These are phyloP conservation scores for Dactylorhiza incarnata DNA, from an alignment of 106 monocot genomes.

Conservation along the genomic window DNA sequence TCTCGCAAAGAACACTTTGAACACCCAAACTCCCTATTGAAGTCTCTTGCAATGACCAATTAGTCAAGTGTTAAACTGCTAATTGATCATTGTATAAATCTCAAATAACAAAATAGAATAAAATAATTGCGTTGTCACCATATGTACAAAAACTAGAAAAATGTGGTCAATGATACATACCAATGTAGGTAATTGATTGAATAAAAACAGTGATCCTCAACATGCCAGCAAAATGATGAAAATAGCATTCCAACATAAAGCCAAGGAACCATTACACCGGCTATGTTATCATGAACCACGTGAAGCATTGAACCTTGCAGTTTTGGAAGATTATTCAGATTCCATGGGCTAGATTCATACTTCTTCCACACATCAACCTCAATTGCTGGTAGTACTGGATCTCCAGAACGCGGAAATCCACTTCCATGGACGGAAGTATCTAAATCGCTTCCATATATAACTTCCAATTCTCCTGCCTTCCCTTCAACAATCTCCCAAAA, in stretches of 20 bases:
- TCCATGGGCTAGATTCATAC: constrained; percentile 64
- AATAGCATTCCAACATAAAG: constrained; percentile 83
- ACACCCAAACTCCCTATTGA: neutral
- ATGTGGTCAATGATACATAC: constrained; percentile 24
- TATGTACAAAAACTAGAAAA: neutral
- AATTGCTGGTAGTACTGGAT: constrained; percentile 22
- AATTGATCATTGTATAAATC: neutral
- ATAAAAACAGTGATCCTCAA: constrained; percentile 90
- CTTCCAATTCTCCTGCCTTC: constrained; percentile 64
- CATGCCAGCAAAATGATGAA: constrained; percentile 93
- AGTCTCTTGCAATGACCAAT: neutral
- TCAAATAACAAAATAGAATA: neutral
- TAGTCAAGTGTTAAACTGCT: neutral
- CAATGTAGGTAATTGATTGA: constrained; percentile 87
- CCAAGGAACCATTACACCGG: constrained; percentile 91
- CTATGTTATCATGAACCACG: constrained; percentile 58
- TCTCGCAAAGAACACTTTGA: neutral
- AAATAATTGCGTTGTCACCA: neutral
- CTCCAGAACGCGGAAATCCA: constrained; percentile 43
- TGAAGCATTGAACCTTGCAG: constrained; percentile 71
- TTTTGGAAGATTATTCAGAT: constrained; percentile 77
- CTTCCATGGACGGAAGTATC: constrained; percentile 63
- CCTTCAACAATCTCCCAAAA: constrained; percentile 91
- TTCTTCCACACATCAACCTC: constrained; percentile 40
- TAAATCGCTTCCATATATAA: constrained; percentile 77